Conservation (phyloP, 1,139 yeast genomes). For the Blastobotrys proliferans region DNA sequence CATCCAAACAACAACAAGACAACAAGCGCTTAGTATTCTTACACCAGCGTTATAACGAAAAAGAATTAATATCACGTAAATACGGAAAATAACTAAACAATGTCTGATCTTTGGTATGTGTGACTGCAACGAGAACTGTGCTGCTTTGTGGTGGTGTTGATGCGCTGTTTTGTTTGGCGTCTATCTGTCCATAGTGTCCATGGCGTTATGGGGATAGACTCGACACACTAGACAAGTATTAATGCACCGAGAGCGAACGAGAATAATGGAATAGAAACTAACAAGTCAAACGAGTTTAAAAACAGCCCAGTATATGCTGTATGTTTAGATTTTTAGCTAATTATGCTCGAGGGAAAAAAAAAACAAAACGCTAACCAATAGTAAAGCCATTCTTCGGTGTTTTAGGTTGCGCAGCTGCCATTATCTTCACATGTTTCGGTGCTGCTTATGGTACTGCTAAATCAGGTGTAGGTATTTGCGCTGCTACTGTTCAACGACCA, state of each 20-base stretch:
- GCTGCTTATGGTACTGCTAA: conserved; percentile 99
- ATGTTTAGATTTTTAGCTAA: conserved; percentile 26
- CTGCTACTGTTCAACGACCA: conserved; percentile 96
- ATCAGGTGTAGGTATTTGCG: conserved; percentile 99
- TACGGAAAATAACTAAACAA: conserved; percentile 11
- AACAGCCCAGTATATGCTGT: conserved; percentile 69
- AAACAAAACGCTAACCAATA: conserved; percentile 6
- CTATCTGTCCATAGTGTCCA: no score
- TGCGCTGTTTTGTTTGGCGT: no score
- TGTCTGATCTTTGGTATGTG: conserved; percentile 40
- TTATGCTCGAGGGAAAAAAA: neutral
- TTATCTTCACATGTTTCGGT: conserved; percentile 96
- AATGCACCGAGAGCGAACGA: neutral
- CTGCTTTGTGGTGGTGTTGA: no score
- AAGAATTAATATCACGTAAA: neutral
- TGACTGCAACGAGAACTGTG: neutral
- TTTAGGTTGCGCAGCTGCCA: conserved; percentile 98
- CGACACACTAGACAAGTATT: no score
- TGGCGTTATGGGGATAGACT: no score
- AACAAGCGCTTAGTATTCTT: neutral
- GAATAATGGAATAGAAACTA: neutral
- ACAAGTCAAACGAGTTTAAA: neutral
- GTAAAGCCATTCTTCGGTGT: conserved; percentile 84
- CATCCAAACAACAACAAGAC: neutral
- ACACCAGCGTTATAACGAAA: no score